A percentile compares a stretch with the other conserved stretches of the same genome.
Conservation (phyloP, 2,329 filamentous ascomycete genomes). For the Penicillium sp. region DNA sequence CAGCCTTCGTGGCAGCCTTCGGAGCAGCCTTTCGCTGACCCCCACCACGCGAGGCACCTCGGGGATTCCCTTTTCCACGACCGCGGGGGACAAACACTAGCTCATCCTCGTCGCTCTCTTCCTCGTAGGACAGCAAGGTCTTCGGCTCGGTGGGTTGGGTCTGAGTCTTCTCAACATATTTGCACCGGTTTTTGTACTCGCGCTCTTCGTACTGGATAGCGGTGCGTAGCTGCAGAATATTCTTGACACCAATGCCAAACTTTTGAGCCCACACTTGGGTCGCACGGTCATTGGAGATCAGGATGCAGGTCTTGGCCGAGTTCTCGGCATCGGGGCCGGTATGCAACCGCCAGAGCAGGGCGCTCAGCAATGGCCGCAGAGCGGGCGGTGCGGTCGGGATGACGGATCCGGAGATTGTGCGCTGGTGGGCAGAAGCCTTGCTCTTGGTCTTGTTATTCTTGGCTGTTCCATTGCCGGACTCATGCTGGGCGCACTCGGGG, state of each 20-base stretch:
- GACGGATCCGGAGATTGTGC: conserved; percentile 33
- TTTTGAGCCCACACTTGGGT: conserved; percentile 48
- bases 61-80: conserved; percentile 35
- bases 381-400: conserved; percentile 40
- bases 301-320: conserved; percentile 39
- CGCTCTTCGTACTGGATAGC: conserved; percentile 48
- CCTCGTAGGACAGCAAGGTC: conserved; percentile 47
- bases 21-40: conserved; percentile 32
- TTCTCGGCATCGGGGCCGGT: conserved; percentile 33
- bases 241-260: conserved; percentile 48
- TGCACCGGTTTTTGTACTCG: conserved; percentile 46
- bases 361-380: conserved; percentile 45
- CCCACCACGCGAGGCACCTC: conserved; percentile 28
- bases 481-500: conserved; percentile 40
- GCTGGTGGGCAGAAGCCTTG: conserved; percentile 29
- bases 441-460: conserved; percentile 24
- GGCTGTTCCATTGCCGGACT: conserved; percentile 20
- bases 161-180: conserved; percentile 46
- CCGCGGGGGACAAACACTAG: conserved; percentile 47
- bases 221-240: conserved; percentile 48
- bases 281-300: conserved; percentile 45
- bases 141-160: conserved; percentile 37
- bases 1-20: conserved; percentile 29
- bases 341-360: conserved; percentile 47
- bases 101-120: conserved; percentile 50